Base-by-base conservation (phyloP, 495 filamentous ascomycete species). In the Talaromyces thailandensis region DNA sequence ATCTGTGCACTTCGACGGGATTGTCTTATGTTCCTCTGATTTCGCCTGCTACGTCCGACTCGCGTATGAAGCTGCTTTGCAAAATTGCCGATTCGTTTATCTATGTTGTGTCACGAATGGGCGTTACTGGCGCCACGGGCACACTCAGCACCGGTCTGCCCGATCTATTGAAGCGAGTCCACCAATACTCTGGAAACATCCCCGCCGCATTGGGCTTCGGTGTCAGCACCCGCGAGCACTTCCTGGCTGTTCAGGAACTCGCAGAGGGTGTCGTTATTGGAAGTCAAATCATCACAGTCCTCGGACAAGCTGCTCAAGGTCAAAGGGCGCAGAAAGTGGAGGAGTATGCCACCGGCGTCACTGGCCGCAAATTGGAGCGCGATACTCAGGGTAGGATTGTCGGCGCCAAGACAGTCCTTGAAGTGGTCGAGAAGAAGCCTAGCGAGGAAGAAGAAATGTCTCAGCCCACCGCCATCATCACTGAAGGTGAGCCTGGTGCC, bases 61-160 rank as follows among this genome's bases (percentile, higher is more conserved):
- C 84, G 52, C 90, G 94, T 61, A 93, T 98, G 91, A 92, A 92
- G 75, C 78, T 96, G 4, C 85, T 99, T 24, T 99, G 94, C 83
- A 87, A 90, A 74, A 95, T 99, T 56, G 94, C 95, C 67, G 93
- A 98, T 75, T 96, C 92, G 8, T 99, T 99, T 79, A 95, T 99
- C 75, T 99, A 99, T 72, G 94, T 99, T 62, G 95, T 98, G 23
- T 98, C 94, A 2, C 84, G 93, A 64, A 96, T 97, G 91, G 94
- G 94, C 64, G 92, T 97, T 35, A 98, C 94, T 2, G 94, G 94
- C 66, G 94, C 91, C 23, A 87, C 87, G 0, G 92, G 93, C 29
- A 86, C 82, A 28, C 79, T 98, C 63, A 96, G 89, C 71, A 74
- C 82, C 45, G 86, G 88, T 60, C 82, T 98, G 9, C 89, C 92